These are phyloP conservation scores for Cryptococcus jaspeensis DNA, from an alignment of 1,284 basidiomycete genomes.

Conservation along the genomic window DNA sequence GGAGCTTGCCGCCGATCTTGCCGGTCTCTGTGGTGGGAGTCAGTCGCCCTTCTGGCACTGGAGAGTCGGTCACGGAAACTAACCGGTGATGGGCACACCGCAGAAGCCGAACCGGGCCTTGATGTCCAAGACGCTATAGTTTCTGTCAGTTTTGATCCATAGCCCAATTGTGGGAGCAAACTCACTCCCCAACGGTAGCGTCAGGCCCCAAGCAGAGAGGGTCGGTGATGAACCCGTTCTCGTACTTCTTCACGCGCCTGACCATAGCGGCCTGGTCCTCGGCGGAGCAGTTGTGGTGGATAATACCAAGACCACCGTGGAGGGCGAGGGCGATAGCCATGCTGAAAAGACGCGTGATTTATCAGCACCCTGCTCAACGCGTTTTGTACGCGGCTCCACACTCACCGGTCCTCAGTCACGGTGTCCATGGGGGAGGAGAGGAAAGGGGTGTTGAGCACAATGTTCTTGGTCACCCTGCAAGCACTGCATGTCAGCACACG, in stretches of 20 bases:
- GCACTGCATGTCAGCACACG: neutral
- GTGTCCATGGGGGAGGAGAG: slow-evolving; percentile 99
- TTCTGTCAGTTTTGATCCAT: slow-evolving; percentile 11
- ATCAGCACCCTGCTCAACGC: neutral
- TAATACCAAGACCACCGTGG: slow-evolving; percentile 95
- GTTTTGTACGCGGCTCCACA: neutral
- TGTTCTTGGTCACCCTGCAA: slow-evolving; percentile 76
- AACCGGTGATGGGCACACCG: slow-evolving; percentile 94
- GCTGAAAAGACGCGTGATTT: slow-evolving; percentile 15
- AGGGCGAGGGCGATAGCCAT: slow-evolving; percentile 97
- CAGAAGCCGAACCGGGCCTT: slow-evolving; percentile 92
- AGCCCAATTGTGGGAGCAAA: neutral
- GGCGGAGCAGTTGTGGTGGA: slow-evolving; percentile 93
- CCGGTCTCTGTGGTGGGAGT: slow-evolving; percentile 69
- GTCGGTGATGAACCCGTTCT: slow-evolving; percentile 98
- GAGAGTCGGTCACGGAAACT: slow-evolving; percentile 12
- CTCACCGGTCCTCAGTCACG: slow-evolving; percentile 81
- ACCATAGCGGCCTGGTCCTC: slow-evolving; percentile 94
- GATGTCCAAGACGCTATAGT: slow-evolving; percentile 71
- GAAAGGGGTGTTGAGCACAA: slow-evolving; percentile 92
- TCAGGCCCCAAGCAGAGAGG: slow-evolving; percentile 81
- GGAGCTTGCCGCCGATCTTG: slow-evolving; percentile 79
- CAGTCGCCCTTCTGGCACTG: neutral
- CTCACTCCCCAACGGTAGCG: slow-evolving; percentile 71
- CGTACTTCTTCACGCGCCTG: slow-evolving; percentile 93